Base-by-base conservation (phyloP, 352 stramenopile species). In the Pythium angustatum region DNA sequence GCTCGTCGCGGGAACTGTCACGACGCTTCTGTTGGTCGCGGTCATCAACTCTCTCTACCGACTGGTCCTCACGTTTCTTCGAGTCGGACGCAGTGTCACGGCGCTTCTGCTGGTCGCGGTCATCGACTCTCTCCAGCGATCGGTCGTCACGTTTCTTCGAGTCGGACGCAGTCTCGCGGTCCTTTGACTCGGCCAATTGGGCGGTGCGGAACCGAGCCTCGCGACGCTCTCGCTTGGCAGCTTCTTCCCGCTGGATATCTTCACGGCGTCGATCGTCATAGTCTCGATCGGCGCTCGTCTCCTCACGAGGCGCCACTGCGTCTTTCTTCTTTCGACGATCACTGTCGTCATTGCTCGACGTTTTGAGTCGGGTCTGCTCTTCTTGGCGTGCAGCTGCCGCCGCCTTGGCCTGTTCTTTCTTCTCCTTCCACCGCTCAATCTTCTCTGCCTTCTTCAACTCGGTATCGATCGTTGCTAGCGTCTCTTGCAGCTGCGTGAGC, bases 401-500 rank as follows among this genome's bases (percentile, higher is more conserved):
- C 38, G 21, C 24, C 61, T 71, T 52, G 38, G 52, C 28, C 28
- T 63, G 61, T 34, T 87, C 64, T 51, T 86, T 71, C 43, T 81
- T 66, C 8, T 87, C 68, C 30, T 68, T 75, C 24, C 88, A 48
- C 27, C 72, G 62, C 12, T 59, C 50, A 15, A 47, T 38, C 51
- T 57, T 62, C 31, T 63, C 30, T 6, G 38, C 19, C 24, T 54
- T 59, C 21, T 44, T 55, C 21, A 38, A 15, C 31, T 52, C 62
- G 9, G 27, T 36, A 45, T 63, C 43, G n/a, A 61, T 19, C 28
- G 28, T 47, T 4, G 17, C 30, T 1, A 69, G 34, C 34, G 75
- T 73, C 9, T 88, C 72, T 36, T 72, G 73, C 27, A 94, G 48
- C 22, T 79, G 72, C 36, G 69, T 85, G 52, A 91, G 71, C 34